Evolutionary conservation across 768 basidiomycete genomes (phyloP).

Genomic region (Sporobolomyces phaffii): DNA sequence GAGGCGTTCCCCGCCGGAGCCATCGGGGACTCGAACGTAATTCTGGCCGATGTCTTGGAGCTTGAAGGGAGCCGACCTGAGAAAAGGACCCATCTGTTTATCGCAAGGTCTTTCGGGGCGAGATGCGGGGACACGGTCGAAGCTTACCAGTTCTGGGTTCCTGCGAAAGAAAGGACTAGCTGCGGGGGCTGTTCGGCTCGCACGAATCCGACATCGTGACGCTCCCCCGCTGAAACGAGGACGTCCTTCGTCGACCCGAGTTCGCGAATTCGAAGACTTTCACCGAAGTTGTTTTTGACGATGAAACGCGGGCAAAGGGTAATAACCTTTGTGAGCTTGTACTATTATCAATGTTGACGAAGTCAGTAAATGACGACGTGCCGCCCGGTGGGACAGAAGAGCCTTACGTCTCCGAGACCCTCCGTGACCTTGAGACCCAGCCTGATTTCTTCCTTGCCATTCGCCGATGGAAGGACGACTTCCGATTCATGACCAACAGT

Average conservation of each 20-base stretch:
- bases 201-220: conserved; percentile 62
- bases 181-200: conserved; percentile 64
- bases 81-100: too few relatives aligned
- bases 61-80: conserved; percentile 89
- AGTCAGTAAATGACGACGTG: too few relatives aligned
- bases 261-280: conserved; percentile 73
- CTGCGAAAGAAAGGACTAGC: conserved; percentile 78
- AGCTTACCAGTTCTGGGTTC: conserved; percentile 68
- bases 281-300: conserved; percentile 69
- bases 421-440: conserved; percentile 86
- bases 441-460: conserved; percentile 60
- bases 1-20: conserved; percentile 51
- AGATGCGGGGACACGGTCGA: background rate
- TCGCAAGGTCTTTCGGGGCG: too few relatives aligned
- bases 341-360: conserved; percentile 47
- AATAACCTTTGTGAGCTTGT: conserved; percentile 89
- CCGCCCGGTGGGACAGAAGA: background rate
- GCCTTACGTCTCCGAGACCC: conserved; percentile 69
- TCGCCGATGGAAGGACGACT: conserved; percentile 62
- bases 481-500: conserved; percentile 86
- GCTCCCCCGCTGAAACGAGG: conserved; percentile 62
- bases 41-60: conserved; percentile 82
- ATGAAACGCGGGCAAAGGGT: conserved; percentile 85
- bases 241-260: conserved; percentile 66
- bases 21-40: conserved; percentile 61